These are phyloP conservation scores for Viola pubescens DNA, from an alignment of 441 rosid genomes.

Conservation along the genomic window DNA sequence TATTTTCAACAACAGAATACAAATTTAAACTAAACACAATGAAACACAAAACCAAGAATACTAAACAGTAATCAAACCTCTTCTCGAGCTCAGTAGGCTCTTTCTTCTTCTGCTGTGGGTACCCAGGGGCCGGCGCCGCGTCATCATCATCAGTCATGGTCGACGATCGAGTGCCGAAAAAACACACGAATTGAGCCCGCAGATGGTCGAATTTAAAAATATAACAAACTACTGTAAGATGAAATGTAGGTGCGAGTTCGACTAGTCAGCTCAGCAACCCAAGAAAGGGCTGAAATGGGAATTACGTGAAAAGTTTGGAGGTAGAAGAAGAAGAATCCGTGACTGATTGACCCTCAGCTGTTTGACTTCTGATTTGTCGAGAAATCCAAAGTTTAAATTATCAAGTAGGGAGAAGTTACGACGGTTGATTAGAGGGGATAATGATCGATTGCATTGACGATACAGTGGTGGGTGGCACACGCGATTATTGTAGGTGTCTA, in stretches of 20 bases:
- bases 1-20: not conserved
- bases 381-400: not conserved
- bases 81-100: constrained; percentile 55
- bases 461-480: too few species aligned
- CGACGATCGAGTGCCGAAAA: constrained; percentile 6
- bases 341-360: not conserved
- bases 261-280: not conserved
- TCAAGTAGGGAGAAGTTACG: not conserved
- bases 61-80: constrained; percentile 27
- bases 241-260: too few species aligned
- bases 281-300: not conserved
- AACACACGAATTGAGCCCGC: not conserved
- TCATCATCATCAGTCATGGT: constrained; percentile 41
- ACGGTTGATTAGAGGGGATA: not conserved
- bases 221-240: too few species aligned
- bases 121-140: constrained; percentile 19
- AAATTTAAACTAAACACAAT: not conserved
- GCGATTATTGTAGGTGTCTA: too few species aligned
- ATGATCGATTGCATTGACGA: too few species aligned
- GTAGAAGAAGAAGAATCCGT: not conserved
- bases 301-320: not conserved
- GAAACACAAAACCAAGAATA: not conserved
- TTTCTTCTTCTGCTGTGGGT: constrained; percentile 49
- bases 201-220: not conserved
- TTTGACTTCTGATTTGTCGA: not conserved